A percentile compares a stretch with the other conserved stretches of the same genome.
Conservation (phyloP, 306 rosid species). For the Gynostemma pentaphyllum region DNA sequence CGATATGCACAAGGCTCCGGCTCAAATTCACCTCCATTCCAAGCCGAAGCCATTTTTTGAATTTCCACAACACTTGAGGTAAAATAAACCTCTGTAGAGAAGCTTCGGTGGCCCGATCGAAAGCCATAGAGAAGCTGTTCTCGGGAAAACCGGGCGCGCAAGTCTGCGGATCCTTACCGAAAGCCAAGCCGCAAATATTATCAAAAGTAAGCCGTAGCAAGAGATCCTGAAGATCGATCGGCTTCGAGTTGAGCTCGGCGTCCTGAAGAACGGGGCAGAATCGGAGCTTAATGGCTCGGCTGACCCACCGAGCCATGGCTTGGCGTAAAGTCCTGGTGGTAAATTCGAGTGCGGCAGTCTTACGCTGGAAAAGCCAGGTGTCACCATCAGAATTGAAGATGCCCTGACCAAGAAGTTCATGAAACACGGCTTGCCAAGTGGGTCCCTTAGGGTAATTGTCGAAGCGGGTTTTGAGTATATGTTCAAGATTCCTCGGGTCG, state of each 20-base stretch:
- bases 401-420: slow-evolving; percentile 77
- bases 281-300: slow-evolving; percentile 69
- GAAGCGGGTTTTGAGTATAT: slow-evolving; percentile 69
- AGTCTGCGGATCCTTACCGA: slow-evolving; percentile 67
- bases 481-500: slow-evolving; percentile 85
- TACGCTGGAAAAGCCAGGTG: slow-evolving; percentile 90
- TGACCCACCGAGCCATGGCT: slow-evolving; percentile 96
- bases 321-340: slow-evolving; percentile 83
- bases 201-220: slow-evolving; percentile 81
- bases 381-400: slow-evolving; percentile 88
- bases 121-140: slow-evolving; percentile 57
- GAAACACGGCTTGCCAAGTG: slow-evolving; percentile 88
- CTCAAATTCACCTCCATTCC: slow-evolving; percentile 83
- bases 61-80: slow-evolving; percentile 63
- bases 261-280: slow-evolving; percentile 39
- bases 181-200: slow-evolving; percentile 84
- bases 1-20: slow-evolving; percentile 60
- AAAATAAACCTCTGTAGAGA: slow-evolving; percentile 69
- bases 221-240: slow-evolving; percentile 63
- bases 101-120: slow-evolving; percentile 82
- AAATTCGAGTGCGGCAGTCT: slow-evolving; percentile 84
- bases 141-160: slow-evolving; percentile 45
- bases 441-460: slow-evolving; percentile 92
- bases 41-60: slow-evolving; percentile 77
- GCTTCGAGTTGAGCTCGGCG: slow-evolving; percentile 34